Base-by-base conservation (phyloP, 306 rosid genomes). In the Cicer bijugum region DNA sequence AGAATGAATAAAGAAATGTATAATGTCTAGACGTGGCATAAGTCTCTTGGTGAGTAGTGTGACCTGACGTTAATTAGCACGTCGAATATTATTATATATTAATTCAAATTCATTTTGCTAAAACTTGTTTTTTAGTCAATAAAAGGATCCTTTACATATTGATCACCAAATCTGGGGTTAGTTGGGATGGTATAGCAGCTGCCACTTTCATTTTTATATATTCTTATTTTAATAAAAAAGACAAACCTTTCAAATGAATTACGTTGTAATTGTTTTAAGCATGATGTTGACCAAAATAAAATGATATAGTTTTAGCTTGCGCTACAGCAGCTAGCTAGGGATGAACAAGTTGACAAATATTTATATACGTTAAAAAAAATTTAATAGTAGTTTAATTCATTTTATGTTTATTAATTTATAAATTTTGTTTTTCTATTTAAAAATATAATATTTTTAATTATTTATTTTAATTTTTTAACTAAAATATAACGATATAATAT, bases 51-150 rank as follows among this genome's bases (percentile, higher is more conserved):
- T 12, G 69, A 45, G 17, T 43, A 14, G 62, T 38, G 51, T 48
- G n/a, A 11, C 9, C 11, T 51, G 74, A 76, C 47, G 40, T 67
- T 14, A 6, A 23, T 23, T 58, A n/a, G 57, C 75, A 57, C 53
- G 33, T 57, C 48, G 50, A 68, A 12, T 74, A n/a, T 57, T 37
- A 65, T 28, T 0, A 6, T 35, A 12, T 43, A 14, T 55, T 52
- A 6, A 37, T 45, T 53, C 2, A 35, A 61, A 64, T 64, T 1
- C 37, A 46, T 35, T 11, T 43, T 37, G 16, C 47, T 50, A 39
- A 53, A 53, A 17, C 33, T 53, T 52, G 1, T 7, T 9, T 44
- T 72, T 65, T 16, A 9, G 46, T 72, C 55, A 55, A 58, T 17
- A 8, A 33, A 62, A 14, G 23, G 52, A 8, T 17, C 4, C 35